A percentile compares a stretch with the other conserved stretches of the same genome.
Evolutionary conservation across 1,284 basidiomycete species (phyloP).

Genomic region (Cutaneotrichosporon mucoides): DNA sequence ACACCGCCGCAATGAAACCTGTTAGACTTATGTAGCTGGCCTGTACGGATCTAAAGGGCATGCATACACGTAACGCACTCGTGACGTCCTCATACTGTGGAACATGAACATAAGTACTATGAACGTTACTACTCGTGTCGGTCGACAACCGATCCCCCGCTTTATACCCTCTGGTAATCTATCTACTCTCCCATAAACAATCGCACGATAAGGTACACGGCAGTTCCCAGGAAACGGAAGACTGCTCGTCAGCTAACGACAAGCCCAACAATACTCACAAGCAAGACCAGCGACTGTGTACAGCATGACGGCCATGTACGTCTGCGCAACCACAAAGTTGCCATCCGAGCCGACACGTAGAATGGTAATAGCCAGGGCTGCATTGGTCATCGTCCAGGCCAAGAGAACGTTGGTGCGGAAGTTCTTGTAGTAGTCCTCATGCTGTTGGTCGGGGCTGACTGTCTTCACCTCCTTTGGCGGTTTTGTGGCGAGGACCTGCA

Average conservation of each 20-base stretch:
- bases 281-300: slow-evolving; percentile 77
- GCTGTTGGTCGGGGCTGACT: slow-evolving; percentile 55
- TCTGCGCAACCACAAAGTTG: slow-evolving; percentile 35
- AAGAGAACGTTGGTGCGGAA: slow-evolving; percentile 72
- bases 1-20: too few relatives aligned
- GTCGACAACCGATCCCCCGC: too few relatives aligned
- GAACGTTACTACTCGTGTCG: too few relatives aligned
- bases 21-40: too few relatives aligned
- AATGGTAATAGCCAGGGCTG: slow-evolving; percentile 67
- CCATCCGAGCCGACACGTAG: slow-evolving; percentile 21
- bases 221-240: slow-evolving; percentile 73
- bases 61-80: too few relatives aligned
- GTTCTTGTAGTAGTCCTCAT: slow-evolving; percentile 81
- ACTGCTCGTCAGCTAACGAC: slow-evolving; percentile 46
- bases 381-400: slow-evolving; percentile 75
- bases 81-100: too few relatives aligned
- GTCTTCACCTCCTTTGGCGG: slow-evolving; percentile 63
- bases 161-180: too few relatives aligned
- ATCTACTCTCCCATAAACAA: slow-evolving; percentile 75
- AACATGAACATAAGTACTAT: too few relatives aligned
- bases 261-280: slow-evolving; percentile 17
- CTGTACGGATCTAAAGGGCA: too few relatives aligned
- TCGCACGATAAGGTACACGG: slow-evolving; percentile 70
- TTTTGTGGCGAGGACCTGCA: slow-evolving; percentile 67
- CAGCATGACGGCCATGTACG: slow-evolving; percentile 46